Evolutionary conservation across 352 stramenopile genomes (phyloP).

Genomic region (Phytophthora colocasiae): DNA sequence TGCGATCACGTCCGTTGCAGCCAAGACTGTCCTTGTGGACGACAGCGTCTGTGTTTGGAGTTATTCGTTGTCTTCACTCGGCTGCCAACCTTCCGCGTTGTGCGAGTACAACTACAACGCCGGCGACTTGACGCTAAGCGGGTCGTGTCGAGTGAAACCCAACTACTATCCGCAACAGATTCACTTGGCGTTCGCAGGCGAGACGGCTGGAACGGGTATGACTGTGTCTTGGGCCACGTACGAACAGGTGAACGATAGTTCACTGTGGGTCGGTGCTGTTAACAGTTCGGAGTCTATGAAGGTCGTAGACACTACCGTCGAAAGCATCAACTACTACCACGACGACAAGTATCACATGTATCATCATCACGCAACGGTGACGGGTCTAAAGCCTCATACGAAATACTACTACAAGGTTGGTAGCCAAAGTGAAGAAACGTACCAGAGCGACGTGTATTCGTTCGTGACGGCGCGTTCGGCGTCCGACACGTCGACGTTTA

Average conservation of each 20-base stretch:
- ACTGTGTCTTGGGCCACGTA: not conserved
- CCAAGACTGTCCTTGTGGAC: slow-evolving; percentile 31
- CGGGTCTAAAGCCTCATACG: not conserved
- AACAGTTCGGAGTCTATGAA: not conserved
- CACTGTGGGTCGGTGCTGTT: not conserved
- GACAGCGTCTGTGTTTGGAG: slow-evolving; percentile 41
- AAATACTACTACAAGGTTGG: slow-evolving; percentile 1
- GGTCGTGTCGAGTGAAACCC: slow-evolving; percentile 48
- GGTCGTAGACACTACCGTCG: not conserved
- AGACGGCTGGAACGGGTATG: slow-evolving; percentile 31
- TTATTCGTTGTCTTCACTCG: slow-evolving; percentile 15
- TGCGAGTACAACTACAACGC: slow-evolving; percentile 45
- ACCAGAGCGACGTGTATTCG: not conserved
- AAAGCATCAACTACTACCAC: not conserved
- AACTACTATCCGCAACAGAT: slow-evolving; percentile 66
- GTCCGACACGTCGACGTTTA: not conserved
- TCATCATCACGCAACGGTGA: not conserved
- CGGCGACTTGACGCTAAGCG: not conserved
- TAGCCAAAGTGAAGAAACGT: not conserved
- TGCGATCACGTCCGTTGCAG: slow-evolving; percentile 1
- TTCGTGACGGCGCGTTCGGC: not conserved
- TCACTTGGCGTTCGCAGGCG: slow-evolving; percentile 60
- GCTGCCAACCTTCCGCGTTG: slow-evolving; percentile 29
- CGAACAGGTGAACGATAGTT: not conserved
- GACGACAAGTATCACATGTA: slow-evolving; percentile 2